Conservation (phyloP, 225 moss, liverwort and hornwort genomes). For the Sphagnum tenellum region DNA sequence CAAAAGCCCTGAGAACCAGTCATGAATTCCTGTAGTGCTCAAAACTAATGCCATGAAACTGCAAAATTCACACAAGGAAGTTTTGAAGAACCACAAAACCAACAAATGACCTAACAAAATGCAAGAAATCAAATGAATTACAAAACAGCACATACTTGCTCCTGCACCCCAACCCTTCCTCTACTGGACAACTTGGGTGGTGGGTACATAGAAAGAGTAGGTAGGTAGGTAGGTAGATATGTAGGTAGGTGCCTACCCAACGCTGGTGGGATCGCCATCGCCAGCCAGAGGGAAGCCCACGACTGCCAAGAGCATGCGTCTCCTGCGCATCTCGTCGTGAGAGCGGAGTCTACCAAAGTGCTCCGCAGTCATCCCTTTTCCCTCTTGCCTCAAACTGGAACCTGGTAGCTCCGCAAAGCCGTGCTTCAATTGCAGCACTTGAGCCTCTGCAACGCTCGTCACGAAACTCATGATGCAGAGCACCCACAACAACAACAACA, state of each 20-base stretch:
- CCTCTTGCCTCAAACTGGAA: constrained; percentile 13
- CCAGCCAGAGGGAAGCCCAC: constrained; percentile 59
- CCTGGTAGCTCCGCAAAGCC: constrained; percentile 26
- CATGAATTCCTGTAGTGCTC: neutral
- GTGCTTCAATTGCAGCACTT: constrained; percentile 25
- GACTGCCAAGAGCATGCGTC: constrained; percentile 37
- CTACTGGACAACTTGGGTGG: too few relatives aligned
- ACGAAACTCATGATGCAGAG: neutral
- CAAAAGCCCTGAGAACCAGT: neutral
- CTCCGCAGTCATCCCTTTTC: constrained; percentile 26
- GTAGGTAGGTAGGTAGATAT: neutral
- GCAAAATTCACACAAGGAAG: too few relatives aligned
- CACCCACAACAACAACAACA: neutral
- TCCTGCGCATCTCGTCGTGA: constrained; percentile 53
- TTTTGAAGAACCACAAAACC: too few relatives aligned
- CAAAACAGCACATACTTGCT: too few relatives aligned
- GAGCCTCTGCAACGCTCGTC: neutral
- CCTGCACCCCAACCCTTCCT: too few relatives aligned
- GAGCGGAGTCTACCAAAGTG: constrained; percentile 34
- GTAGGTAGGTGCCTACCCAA: constrained; percentile 12
- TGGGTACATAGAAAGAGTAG: too few relatives aligned
- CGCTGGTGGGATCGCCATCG: constrained; percentile 49
- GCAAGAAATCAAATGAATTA: too few relatives aligned
- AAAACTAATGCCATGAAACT: neutral
- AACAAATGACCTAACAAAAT: too few relatives aligned